Conservation (phyloP, 2,329 filamentous ascomycete genomes). For the Nothopassalora personata region DNA sequence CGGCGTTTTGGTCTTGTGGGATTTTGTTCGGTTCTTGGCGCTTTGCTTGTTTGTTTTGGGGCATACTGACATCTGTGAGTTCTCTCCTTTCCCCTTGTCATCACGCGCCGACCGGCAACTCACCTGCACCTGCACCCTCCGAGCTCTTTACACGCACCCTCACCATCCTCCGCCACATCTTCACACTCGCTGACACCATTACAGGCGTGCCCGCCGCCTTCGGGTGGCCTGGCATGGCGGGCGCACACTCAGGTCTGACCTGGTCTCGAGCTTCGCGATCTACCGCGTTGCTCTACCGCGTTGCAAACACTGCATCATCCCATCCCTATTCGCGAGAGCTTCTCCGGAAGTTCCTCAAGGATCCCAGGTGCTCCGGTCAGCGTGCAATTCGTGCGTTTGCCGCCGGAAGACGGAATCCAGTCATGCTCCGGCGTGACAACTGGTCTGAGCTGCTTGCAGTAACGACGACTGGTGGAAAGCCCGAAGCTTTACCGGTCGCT, state of each 20-base stretch:
- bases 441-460: neutral
- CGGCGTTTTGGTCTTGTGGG: neutral
- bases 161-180: neutral
- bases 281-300: neutral
- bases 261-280: neutral
- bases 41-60: neutral
- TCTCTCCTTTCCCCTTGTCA: no score
- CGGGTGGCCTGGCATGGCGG: neutral
- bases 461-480: neutral
- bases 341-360: neutral
- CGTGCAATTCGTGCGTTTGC: neutral
- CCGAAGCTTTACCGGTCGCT: neutral
- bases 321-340: neutral
- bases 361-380: neutral
- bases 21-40: neutral
- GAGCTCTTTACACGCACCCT: no score
- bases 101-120: neutral
- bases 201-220: neutral
- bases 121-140: neutral
- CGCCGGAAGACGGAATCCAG: neutral
- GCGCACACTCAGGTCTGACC: neutral
- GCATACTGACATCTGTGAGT: neutral
- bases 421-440: neutral
- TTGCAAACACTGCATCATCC: neutral
- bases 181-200: neutral